phyloP scores from a whole-genome alignment of 768 basidiomycete genomes.

The Hygrophorus russula region DNA sequence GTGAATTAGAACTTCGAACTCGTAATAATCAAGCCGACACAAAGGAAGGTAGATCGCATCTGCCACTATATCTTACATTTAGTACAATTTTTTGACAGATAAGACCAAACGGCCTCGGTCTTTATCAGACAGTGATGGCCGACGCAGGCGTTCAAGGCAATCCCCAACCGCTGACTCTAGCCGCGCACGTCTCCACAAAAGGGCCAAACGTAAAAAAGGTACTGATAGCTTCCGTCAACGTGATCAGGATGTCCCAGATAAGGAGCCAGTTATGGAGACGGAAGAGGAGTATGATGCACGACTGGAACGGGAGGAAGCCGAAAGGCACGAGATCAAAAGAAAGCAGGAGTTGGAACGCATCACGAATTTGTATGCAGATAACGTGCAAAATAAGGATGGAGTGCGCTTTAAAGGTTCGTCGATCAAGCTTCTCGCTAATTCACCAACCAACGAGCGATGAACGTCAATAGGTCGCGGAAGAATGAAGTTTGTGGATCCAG shows the following conservation, averaged over 20 bases:
- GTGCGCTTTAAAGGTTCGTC: constrained; percentile 54
- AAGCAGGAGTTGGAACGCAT: constrained; percentile 38
- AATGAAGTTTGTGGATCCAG: constrained; percentile 61
- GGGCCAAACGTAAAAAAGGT: constrained; percentile 14
- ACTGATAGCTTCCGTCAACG: constrained; percentile 1
- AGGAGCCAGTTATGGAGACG: constrained; percentile 33
- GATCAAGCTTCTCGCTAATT: background rate
- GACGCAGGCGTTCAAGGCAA: background rate
- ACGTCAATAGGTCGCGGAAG: constrained; percentile 41
- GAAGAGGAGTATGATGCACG: constrained; percentile 66
- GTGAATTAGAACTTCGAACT: constrained; percentile 68
- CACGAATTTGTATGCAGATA: constrained; percentile 25
- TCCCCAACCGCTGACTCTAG: background rate
- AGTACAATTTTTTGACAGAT: background rate
- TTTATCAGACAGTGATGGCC: background rate
- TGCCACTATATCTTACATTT: background rate
- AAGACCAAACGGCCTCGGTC: background rate
- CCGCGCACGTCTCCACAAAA: constrained; percentile 14
- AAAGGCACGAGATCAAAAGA: constrained; percentile 37
- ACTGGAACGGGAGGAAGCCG: constrained; percentile 56
- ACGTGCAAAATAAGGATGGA: constrained; percentile 25
- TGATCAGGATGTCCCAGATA: constrained; percentile 4
- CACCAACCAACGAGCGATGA: background rate
- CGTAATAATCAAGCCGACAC: background rate
- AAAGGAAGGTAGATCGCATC: background rate